phyloP scores from a whole-genome alignment of 257 asterid species.

The Solanum raphanifolium region DNA sequence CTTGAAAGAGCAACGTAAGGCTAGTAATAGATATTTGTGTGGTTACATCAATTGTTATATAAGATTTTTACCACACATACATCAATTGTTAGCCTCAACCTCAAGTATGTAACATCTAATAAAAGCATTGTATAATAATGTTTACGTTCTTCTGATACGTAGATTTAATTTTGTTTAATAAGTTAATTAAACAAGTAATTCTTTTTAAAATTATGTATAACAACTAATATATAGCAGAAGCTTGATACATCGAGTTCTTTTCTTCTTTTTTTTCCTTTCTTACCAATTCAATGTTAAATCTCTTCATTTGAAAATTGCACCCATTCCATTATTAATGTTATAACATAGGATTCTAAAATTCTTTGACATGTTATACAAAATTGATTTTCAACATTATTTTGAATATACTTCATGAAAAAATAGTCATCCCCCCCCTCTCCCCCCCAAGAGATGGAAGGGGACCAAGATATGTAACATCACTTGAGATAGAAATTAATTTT shows the following conservation, averaged over 20 bases:
- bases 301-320: background rate
- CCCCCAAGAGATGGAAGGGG: background rate
- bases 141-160: too few species aligned
- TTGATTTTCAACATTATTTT: background rate
- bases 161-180: too few species aligned
- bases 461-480: background rate
- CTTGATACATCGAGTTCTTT: background rate
- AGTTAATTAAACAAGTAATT: background rate
- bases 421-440: background rate
- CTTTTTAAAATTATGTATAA: background rate
- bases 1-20: background rate
- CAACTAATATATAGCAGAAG: background rate
- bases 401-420: background rate
- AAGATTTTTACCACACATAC: too few species aligned
- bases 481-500: background rate
- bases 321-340: background rate
- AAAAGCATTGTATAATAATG: too few species aligned
- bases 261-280: rapidly evolving
- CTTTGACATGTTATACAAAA: background rate
- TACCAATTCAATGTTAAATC: background rate
- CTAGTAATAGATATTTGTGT: too few species aligned
- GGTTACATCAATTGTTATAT: too few species aligned
- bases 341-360: background rate
- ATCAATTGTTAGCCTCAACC: too few species aligned
- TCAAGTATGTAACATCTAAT: too few species aligned